phyloP scores from a whole-genome alignment of 345 rosid genomes.

The Acer negundo region DNA sequence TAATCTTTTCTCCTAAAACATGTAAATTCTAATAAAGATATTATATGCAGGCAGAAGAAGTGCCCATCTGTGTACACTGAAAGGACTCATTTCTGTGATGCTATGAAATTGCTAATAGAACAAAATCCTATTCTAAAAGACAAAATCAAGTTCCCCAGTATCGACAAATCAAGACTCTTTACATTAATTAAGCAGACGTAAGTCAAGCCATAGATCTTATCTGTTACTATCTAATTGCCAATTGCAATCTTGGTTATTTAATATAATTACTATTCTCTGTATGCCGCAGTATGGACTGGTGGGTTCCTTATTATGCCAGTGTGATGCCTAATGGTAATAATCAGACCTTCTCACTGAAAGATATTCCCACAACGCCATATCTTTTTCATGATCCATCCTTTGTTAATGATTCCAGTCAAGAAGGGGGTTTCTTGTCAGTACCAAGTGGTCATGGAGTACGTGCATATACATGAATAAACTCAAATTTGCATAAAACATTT shows the following conservation, averaged over 20 bases:
- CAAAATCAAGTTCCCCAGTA: constrained; percentile 33
- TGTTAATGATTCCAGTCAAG: constrained; percentile 9
- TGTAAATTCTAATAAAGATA: constrained; percentile 8
- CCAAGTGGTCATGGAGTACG: neutral
- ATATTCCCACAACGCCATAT: constrained; percentile 34
- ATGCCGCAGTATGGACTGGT: constrained; percentile 40
- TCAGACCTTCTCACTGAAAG: constrained; percentile 28
- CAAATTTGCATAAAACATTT: neutral
- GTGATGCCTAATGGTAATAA: constrained; percentile 13
- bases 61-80: neutral
- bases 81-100: constrained; percentile 18
- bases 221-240: neutral
- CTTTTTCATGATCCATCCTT: constrained; percentile 32
- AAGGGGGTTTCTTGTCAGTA: constrained; percentile 8
- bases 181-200: constrained; percentile 34
- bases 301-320: constrained; percentile 26
- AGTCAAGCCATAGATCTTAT: constrained; percentile 19
- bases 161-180: constrained; percentile 40
- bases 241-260: neutral
- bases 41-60: constrained; percentile 28
- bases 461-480: neutral
- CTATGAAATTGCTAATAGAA: constrained; percentile 31
- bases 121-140: constrained; percentile 36
- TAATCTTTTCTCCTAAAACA: constrained; percentile 39
- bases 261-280: constrained; percentile 16